A percentile compares a stretch with the other conserved stretches of the same genome.
phyloP scores from a whole-genome alignment of 176 grass and related monocot genomes.

The Metroxylon sagu region DNA sequence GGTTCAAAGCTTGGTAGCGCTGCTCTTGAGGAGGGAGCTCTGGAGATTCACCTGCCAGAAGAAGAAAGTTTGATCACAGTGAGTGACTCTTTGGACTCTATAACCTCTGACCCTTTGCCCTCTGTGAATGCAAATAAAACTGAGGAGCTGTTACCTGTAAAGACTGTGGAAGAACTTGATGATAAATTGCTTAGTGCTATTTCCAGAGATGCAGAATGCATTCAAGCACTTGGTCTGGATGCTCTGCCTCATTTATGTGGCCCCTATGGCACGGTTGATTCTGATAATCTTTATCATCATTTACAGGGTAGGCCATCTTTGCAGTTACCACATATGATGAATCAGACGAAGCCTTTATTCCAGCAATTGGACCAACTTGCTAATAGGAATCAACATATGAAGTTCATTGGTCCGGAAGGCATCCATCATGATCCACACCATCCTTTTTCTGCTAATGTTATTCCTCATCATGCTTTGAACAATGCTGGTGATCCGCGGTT shows the following conservation, averaged over 20 bases:
- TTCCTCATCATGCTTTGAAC: slow-evolving; percentile 36
- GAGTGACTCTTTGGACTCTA: slow-evolving; percentile 37
- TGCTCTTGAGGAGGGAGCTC: slow-evolving; percentile 40
- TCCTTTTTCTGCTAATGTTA: slow-evolving; percentile 50
- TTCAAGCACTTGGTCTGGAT: slow-evolving; percentile 39
- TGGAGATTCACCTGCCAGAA: slow-evolving; percentile 67
- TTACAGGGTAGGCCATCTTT: slow-evolving; percentile 48
- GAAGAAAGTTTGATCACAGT: slow-evolving; percentile 76
- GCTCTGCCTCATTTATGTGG: slow-evolving; percentile 22
- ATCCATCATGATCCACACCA: slow-evolving; percentile 44
- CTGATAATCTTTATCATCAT: slow-evolving; percentile 49
- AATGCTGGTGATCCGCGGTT: slow-evolving; percentile 35
- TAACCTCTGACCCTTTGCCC: slow-evolving; percentile 30
- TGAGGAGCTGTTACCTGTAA: slow-evolving; percentile 32
- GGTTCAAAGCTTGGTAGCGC: slow-evolving; percentile 20
- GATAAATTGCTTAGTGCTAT: slow-evolving; percentile 50
- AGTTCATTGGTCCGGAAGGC: slow-evolving; percentile 39
- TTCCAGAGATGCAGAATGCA: slow-evolving; percentile 37
- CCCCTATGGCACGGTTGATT: slow-evolving; percentile 23
- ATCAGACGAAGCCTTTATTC: neutral
- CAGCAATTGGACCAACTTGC: slow-evolving; percentile 5
- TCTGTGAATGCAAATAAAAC: slow-evolving; percentile 38
- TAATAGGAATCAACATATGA: slow-evolving; percentile 43
- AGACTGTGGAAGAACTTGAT: slow-evolving; percentile 32
- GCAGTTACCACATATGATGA: slow-evolving; percentile 35